Percentiles rank a stretch among this genome's conserved stretches.
These are phyloP conservation scores for Scytalidium sp. DNA, from an alignment of 2,329 filamentous ascomycete species.

Conservation along the genomic window DNA sequence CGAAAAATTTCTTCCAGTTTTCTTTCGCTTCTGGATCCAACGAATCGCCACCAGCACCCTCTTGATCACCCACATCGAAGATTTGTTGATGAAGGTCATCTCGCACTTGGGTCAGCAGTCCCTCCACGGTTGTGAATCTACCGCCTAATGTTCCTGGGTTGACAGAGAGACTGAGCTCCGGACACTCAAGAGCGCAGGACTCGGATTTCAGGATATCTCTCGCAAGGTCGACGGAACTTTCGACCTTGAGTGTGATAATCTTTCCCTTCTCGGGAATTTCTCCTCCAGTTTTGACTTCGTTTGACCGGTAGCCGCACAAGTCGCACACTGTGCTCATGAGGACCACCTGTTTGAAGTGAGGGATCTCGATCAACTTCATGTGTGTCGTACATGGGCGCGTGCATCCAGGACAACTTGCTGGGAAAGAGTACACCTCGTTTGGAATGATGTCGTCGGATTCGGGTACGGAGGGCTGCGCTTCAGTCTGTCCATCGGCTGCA, in stretches of 20 bases:
- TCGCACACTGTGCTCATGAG: constrained; percentile 94
- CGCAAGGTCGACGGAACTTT: constrained; percentile 69
- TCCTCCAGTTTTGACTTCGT: constrained; percentile 96
- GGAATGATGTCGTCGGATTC: constrained; percentile 79
- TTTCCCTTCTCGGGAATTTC: constrained; percentile 84
- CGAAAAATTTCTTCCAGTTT: constrained; percentile 82
- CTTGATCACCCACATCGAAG: constrained; percentile 66
- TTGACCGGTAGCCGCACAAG: constrained; percentile 88
- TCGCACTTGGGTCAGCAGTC: constrained; percentile 86
- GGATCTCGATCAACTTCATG: constrained; percentile 99
- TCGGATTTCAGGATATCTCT: constrained; percentile 97
- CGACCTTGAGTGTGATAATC: constrained; percentile 75
- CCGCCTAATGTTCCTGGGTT: constrained; percentile 93
- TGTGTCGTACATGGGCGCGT: constrained; percentile 82
- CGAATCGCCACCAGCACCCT: constrained; percentile 70
- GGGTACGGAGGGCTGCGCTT: constrained; percentile 35
- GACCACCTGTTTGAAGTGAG: constrained; percentile 95
- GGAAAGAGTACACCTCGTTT: constrained; percentile 90
- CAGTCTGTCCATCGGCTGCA: constrained; percentile 49
- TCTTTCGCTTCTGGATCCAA: constrained; percentile 61
- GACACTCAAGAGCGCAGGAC: constrained; percentile 81
- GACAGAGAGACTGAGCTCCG: constrained; percentile 81
- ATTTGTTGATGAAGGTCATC: constrained; percentile 86
- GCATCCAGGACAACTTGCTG: constrained; percentile 88
- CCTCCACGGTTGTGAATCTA: constrained; percentile 95